phyloP scores from a whole-genome alignment of 2,329 filamentous ascomycete genomes.

The Diaporthe vaccinii region DNA sequence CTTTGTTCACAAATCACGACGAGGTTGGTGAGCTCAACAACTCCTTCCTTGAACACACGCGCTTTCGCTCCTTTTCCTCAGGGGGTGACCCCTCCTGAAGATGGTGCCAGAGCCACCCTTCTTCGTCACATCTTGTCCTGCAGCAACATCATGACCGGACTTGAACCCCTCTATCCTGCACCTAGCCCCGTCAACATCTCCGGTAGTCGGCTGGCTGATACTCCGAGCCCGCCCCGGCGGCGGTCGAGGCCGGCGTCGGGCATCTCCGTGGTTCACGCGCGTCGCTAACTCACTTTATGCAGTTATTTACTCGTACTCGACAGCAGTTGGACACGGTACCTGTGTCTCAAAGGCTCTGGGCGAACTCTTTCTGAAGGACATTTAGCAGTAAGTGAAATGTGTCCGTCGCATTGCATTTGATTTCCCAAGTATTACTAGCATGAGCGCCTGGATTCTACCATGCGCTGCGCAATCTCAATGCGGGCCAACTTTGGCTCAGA shows the following conservation, averaged over 20 bases:
- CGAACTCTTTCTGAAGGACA: neutral
- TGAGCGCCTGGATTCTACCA: neutral
- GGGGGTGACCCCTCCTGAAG: neutral
- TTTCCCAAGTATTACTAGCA: neutral
- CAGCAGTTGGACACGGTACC: neutral
- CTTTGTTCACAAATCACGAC: neutral
- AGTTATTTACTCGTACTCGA: neutral
- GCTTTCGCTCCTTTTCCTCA: neutral
- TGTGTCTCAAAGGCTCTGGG: neutral
- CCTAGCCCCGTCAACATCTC: neutral
- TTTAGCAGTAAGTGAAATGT: conserved; percentile 14
- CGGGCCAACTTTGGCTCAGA: neutral
- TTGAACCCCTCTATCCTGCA: neutral
- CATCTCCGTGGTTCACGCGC: neutral
- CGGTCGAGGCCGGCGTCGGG: neutral
- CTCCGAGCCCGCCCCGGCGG: neutral
- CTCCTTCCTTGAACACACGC: neutral
- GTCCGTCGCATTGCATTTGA: neutral
- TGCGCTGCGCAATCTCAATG: neutral
- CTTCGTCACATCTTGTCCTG: neutral
- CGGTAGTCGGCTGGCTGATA: neutral
- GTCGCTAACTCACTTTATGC: neutral
- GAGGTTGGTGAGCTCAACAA: neutral
- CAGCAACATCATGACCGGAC: neutral
- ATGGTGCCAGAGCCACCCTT: neutral